Percentiles rank a stretch among this genome's conserved stretches.
phyloP scores from a whole-genome alignment of 2,329 filamentous ascomycete genomes.

The Hirsutella rhossiliensis region DNA sequence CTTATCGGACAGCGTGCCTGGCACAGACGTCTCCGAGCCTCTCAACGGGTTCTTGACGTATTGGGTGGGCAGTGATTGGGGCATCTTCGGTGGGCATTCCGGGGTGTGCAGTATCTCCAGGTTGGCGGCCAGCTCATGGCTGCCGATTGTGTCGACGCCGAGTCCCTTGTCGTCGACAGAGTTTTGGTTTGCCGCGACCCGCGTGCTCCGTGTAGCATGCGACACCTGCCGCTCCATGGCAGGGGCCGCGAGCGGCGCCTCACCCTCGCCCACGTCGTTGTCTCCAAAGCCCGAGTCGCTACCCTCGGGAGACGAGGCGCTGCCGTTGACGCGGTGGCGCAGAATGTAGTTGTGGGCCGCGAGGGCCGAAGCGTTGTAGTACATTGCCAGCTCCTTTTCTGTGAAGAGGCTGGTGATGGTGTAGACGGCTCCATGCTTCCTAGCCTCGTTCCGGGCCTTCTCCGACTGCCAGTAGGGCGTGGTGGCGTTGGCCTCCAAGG shows the following conservation, averaged over 20 bases:
- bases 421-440: constrained; percentile 47
- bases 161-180: constrained; percentile 45
- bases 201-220: constrained; percentile 51
- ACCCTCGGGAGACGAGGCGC: constrained; percentile 36
- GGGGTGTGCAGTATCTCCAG: constrained; percentile 42
- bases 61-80: constrained; percentile 42
- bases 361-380: constrained; percentile 50
- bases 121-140: constrained; percentile 46
- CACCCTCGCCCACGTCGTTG: constrained; percentile 32
- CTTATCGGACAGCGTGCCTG: constrained; percentile 34
- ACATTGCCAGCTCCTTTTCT: constrained; percentile 55
- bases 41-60: constrained; percentile 47
- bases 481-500: constrained; percentile 41
- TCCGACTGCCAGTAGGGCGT: constrained; percentile 53
- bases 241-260: constrained; percentile 35
- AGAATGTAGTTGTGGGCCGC: constrained; percentile 51
- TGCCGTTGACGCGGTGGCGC: constrained; percentile 41
- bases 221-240: constrained; percentile 53
- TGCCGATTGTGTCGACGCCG: constrained; percentile 47
- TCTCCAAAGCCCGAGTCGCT: constrained; percentile 41
- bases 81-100: constrained; percentile 42
- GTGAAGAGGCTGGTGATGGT: constrained; percentile 61
- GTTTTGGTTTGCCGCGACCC: constrained; percentile 40
- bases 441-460: constrained; percentile 38
- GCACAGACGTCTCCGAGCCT: constrained; percentile 43